Base-by-base conservation (phyloP, 1,284 basidiomycete genomes). In the Trametes pubescens region DNA sequence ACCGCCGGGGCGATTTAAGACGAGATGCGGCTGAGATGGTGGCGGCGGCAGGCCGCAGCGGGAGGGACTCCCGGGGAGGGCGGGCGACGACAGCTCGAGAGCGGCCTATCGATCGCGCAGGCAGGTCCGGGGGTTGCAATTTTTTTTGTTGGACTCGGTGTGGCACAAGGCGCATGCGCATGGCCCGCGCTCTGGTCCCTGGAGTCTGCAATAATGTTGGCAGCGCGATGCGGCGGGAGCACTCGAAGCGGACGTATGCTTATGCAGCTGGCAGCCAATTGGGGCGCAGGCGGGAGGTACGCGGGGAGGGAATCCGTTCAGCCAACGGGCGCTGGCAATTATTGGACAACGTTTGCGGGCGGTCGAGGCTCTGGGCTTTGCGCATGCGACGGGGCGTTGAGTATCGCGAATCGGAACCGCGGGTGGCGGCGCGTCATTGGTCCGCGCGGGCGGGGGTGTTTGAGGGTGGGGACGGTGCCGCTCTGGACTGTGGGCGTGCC, bases 401-500 rank as follows among this genome's bases (percentile, higher is more conserved):
- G 43, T 18, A 44, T 40, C 38, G 38, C 38, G 14, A n/a, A 40
- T 10, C 14, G 29, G n/a, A 21, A 48, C 43, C 9, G 44, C 43
- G 29, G 13, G 7, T 7, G 43, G 32, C 11, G 58, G 47, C 40
- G 51, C 59, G 51, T 40, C 51, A 60, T 53, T 48, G 35, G 53
- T 24, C 6, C 11, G 2, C 10, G 40, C 44, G 47, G 14, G 43
- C 18, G n/a, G 10, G 21, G 56, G 18, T 22, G 60, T 56, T 61
- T 56, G 54, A 48, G 60, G 54, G 53, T 61, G 54, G 34, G 53
- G 60, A 51, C 60, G 60, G 53, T 51, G 43, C 32, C 9, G 60
- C 60, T 61, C 60, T 61, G 60, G 60, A 43, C 60, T 61, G 44
- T n/a, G 4, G 29, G n/a, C n/a, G n/a, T n/a, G n/a, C n/a, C 14